Conservation (phyloP, 2,329 filamentous ascomycete species). For the Meredithiella fracta region DNA sequence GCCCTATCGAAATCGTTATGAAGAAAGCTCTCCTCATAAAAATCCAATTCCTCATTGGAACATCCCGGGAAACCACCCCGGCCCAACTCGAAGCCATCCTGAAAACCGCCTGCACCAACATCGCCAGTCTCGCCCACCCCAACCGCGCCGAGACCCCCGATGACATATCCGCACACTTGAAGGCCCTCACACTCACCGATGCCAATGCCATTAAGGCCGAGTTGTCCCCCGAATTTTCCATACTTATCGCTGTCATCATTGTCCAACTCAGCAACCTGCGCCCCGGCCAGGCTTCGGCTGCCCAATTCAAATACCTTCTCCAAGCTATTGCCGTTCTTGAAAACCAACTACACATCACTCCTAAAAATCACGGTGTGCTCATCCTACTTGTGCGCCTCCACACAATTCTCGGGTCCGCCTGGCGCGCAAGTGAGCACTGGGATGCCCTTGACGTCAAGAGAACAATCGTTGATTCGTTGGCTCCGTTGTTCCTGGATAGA, state of each 20-base stretch:
- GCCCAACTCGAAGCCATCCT: conserved; percentile 25
- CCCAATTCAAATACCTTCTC: conserved; percentile 22
- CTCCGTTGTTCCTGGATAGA: conserved; percentile 38
- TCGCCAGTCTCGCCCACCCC: conserved; percentile 8
- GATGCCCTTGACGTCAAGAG: conserved; percentile 37
- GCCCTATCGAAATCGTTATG: conserved; percentile 17
- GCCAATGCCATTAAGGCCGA: conserved; percentile 11
- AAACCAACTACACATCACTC: conserved; percentile 28
- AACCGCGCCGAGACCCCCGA: conserved; percentile 13
- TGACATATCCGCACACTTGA: conserved; percentile 7
- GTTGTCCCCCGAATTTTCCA: conserved; percentile 13
- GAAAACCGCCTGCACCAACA: conserved; percentile 16
- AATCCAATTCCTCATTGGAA: conserved; percentile 25
- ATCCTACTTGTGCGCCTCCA: conserved; percentile 37
- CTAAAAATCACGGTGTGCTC: conserved; percentile 30
- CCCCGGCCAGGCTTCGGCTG: background rate
- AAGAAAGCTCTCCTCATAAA: conserved; percentile 4
- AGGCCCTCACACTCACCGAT: conserved; percentile 6
- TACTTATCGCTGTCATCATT: conserved; percentile 12
- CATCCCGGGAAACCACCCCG: conserved; percentile 30
- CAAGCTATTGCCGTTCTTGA: conserved; percentile 35
- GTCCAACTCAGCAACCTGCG: conserved; percentile 8
- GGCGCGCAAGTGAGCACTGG: conserved; percentile 33
- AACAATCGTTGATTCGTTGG: conserved; percentile 40
- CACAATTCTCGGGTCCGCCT: conserved; percentile 32